phyloP scores from a whole-genome alignment of 352 stramenopile genomes.

The Phytophthora pluvialis region DNA sequence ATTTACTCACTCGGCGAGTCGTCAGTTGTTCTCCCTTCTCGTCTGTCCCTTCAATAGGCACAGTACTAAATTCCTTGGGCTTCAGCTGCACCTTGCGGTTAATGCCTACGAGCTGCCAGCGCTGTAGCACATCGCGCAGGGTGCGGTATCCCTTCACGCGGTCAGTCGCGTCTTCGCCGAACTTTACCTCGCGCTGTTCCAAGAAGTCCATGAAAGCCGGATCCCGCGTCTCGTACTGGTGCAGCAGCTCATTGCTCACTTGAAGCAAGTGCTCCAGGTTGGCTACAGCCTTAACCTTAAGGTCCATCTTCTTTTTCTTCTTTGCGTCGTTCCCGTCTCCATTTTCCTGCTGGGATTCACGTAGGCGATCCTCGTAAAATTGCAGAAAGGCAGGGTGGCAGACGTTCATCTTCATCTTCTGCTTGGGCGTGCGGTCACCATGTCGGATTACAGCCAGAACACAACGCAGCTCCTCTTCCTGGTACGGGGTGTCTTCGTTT shows the following conservation, averaged over 20 bases:
- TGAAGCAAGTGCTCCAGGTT: conserved; percentile 81
- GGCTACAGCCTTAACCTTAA: conserved; percentile 89
- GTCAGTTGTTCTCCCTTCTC: conserved; percentile 41
- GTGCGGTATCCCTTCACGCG: conserved; percentile 86
- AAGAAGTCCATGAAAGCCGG: conserved; percentile 70
- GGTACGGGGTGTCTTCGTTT: conserved; percentile 37
- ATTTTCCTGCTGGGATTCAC: conserved; percentile 38
- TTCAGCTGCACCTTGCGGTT: conserved; percentile 99
- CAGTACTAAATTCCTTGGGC: conserved; percentile 63
- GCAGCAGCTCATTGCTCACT: conserved; percentile 80
- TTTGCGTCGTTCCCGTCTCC: conserved; percentile 32
- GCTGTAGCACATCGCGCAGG: conserved; percentile 95
- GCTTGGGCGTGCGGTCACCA: conserved; percentile 99
- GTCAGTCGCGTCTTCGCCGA: conserved; percentile 71
- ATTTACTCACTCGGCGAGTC: conserved; percentile 68
- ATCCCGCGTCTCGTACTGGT: conserved; percentile 67
- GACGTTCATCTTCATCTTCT: conserved; percentile 99
- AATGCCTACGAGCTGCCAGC: conserved; percentile 96
- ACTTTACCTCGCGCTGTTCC: conserved; percentile 60
- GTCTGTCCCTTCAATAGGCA: conserved; percentile 26
- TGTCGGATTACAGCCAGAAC: conserved; percentile 99
- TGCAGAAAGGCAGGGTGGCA: conserved; percentile 91
- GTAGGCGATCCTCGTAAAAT: conserved; percentile 73
- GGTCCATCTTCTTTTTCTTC: conserved; percentile 75
- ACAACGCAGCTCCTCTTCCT: conserved; percentile 97